Conservation (phyloP, 768 basidiomycete genomes). For the Bullera alba region DNA sequence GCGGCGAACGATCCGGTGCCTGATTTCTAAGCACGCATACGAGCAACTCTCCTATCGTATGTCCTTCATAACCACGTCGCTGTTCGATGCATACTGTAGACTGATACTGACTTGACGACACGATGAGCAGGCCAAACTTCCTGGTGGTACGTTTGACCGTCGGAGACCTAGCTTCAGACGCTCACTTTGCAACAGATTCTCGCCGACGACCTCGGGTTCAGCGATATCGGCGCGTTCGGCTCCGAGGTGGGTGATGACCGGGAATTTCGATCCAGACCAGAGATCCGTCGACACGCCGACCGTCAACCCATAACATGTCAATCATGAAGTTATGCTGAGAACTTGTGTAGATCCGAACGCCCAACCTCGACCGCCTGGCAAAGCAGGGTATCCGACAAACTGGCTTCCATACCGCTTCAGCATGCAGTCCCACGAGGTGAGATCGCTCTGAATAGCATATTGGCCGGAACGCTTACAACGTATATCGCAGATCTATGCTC, state of each 20-base stretch:
- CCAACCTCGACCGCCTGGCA: conserved; percentile 35
- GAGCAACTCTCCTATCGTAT: too few species aligned
- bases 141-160: conserved; percentile 14
- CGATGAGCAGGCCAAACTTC: conserved; percentile 24
- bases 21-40: too few species aligned
- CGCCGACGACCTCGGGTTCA: conserved; percentile 32
- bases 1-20: too few species aligned
- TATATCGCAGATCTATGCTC: conserved; percentile 8
- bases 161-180: neutral
- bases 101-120: too few species aligned
- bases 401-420: conserved; percentile 30
- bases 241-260: conserved; percentile 19
- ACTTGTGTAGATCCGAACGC: conserved; percentile 24
- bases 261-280: too few species aligned
- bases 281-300: too few species aligned
- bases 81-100: too few species aligned
- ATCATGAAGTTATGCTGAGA: neutral
- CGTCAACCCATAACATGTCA: neutral
- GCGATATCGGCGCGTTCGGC: conserved; percentile 27
- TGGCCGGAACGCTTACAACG: neutral
- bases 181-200: conserved; percentile 21
- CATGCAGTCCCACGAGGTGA: conserved; percentile 28
- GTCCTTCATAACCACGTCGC: too few species aligned
- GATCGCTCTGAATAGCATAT: neutral
- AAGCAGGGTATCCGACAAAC: conserved; percentile 20